Evolutionary conservation across 257 asterid genomes (phyloP).

Genomic region (Handroanthus guayacan): DNA sequence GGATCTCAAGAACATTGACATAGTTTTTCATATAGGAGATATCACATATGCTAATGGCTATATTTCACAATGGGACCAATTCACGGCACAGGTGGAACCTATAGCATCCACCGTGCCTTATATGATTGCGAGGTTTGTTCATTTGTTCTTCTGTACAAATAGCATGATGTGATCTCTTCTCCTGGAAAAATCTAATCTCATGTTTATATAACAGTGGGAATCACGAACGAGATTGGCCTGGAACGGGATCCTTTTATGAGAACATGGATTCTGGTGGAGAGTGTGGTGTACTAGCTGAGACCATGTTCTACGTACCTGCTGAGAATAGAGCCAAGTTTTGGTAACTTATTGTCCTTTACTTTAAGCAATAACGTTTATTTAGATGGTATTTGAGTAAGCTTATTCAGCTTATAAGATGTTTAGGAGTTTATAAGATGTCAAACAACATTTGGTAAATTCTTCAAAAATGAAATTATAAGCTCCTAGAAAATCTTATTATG

Average conservation of each 20-base stretch:
- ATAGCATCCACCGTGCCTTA: conserved; percentile 80
- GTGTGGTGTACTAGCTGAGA: conserved; percentile 81
- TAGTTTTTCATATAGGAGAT: conserved; percentile 72
- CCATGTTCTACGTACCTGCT: conserved; percentile 75
- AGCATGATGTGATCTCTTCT: neutral
- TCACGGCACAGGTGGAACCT: conserved; percentile 87
- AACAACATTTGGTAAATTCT: no score
- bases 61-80: conserved; percentile 91
- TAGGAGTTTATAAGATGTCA: no score
- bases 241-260: conserved; percentile 67
- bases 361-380: neutral
- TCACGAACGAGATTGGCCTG: conserved; percentile 86
- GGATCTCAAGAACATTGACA: conserved; percentile 64
- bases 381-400: neutral
- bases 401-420: no score
- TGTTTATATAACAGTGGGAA: conserved; percentile 58
- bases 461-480: no score
- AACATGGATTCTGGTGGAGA: conserved; percentile 79
- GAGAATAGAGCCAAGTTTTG: conserved; percentile 80
- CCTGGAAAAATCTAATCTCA: neutral
- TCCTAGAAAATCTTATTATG: no score
- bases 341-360: conserved; percentile 40
- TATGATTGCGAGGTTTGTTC: conserved; percentile 84
- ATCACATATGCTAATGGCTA: conserved; percentile 67
- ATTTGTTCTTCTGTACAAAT: conserved; percentile 2